phyloP scores from a whole-genome alignment of 768 basidiomycete genomes.

The Pulveroboletus frians region DNA sequence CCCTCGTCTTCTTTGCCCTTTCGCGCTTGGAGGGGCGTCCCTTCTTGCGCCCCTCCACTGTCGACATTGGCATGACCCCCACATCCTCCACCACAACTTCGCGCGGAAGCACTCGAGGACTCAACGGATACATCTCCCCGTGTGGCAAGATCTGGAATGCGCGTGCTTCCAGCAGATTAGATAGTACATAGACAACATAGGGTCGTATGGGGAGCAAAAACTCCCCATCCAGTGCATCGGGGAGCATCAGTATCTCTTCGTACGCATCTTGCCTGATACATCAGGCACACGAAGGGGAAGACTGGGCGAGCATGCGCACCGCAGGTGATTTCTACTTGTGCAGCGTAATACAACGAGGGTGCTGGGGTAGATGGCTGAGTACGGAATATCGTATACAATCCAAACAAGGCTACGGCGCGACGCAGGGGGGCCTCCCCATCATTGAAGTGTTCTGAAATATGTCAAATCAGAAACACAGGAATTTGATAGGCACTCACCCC shows the following conservation, averaged over 20 bases:
- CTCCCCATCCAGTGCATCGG: slow-evolving; percentile 38
- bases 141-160: slow-evolving; percentile 60
- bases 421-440: slow-evolving; percentile 47
- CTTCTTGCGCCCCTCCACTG: slow-evolving; percentile 35
- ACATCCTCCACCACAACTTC: slow-evolving; percentile 52
- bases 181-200: slow-evolving; percentile 46
- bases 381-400: slow-evolving; percentile 61
- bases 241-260: slow-evolving; percentile 43
- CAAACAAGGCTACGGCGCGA: slow-evolving; percentile 62
- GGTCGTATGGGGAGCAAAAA: slow-evolving; percentile 45
- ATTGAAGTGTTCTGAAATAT: slow-evolving; percentile 46
- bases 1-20: slow-evolving; percentile 48
- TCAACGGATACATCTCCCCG: slow-evolving; percentile 45
- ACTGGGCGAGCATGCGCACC: slow-evolving; percentile 34
- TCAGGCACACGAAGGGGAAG: neutral
- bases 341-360: slow-evolving; percentile 45
- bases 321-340: slow-evolving; percentile 56
- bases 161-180: slow-evolving; percentile 40
- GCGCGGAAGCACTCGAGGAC: slow-evolving; percentile 63
- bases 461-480: neutral
- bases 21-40: slow-evolving; percentile 64
- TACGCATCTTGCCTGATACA: slow-evolving; percentile 48
- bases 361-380: slow-evolving; percentile 58
- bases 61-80: slow-evolving; percentile 1
- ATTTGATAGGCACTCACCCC: slow-evolving; percentile 42